These are phyloP conservation scores for Termitomyces heimii DNA, from an alignment of 768 basidiomycete species.

Conservation along the genomic window DNA sequence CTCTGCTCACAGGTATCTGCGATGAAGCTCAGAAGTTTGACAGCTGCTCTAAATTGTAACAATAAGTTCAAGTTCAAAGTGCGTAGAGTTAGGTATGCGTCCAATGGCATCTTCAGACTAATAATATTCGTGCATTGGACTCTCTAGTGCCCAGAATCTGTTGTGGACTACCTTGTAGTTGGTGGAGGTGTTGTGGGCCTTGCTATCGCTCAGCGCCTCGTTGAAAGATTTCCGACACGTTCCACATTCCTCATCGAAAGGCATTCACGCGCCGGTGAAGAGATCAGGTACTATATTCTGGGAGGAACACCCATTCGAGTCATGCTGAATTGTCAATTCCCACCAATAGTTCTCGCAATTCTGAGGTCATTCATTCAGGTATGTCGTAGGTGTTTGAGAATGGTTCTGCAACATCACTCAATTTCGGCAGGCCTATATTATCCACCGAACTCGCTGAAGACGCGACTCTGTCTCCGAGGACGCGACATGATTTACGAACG, in stretches of 20 bases:
- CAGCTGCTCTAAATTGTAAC: constrained; percentile 54
- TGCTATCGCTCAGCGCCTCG: constrained; percentile 74
- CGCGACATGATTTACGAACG: constrained; percentile 77
- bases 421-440: constrained; percentile 68
- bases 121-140: background rate
- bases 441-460: constrained; percentile 78
- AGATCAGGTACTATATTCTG: constrained; percentile 57
- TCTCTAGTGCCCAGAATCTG: constrained; percentile 54
- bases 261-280: constrained; percentile 69
- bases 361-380: constrained; percentile 94
- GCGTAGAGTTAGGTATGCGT: background rate
- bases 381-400: constrained; percentile 4
- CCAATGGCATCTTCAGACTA: background rate
- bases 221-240: constrained; percentile 54
- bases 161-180: constrained; percentile 80
- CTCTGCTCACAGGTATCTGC: background rate
- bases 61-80: constrained; percentile 62
- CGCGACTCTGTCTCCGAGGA: constrained; percentile 79
- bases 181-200: constrained; percentile 91
- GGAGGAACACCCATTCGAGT: background rate
- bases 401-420: background rate
- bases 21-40: constrained; percentile 45
- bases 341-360: constrained; percentile 73
- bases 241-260: constrained; percentile 82
- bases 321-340: background rate